phyloP scores from a whole-genome alignment of 495 filamentous ascomycete genomes.

The Friedmanniomyces endolithicus region DNA sequence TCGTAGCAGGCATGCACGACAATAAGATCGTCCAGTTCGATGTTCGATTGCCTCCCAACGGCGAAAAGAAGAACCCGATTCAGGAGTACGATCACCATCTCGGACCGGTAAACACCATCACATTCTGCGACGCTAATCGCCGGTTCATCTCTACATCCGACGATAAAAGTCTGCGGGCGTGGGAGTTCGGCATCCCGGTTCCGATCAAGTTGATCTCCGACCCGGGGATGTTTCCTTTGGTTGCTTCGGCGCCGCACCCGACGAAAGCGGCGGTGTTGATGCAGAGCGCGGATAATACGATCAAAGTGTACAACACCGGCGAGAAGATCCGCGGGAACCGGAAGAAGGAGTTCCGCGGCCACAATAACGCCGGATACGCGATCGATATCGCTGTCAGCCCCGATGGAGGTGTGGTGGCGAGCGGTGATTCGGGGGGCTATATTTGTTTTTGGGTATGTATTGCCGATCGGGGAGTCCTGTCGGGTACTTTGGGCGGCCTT shows the following conservation, averaged over 20 bases:
- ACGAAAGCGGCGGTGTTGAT: constrained; percentile 86
- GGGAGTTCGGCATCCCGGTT: constrained; percentile 95
- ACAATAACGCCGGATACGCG: constrained; percentile 89
- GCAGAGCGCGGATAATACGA: constrained; percentile 88
- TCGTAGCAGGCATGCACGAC: constrained; percentile 91
- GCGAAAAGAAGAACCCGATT: constrained; percentile 38
- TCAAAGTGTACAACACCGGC: constrained; percentile 82
- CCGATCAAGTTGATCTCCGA: constrained; percentile 85
- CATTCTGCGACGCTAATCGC: constrained; percentile 85
- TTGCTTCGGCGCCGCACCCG: constrained; percentile 67
- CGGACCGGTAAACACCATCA: constrained; percentile 93
- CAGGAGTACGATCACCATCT: constrained; percentile 99
- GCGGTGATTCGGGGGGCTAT: constrained; percentile 74
- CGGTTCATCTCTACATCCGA: constrained; percentile 97
- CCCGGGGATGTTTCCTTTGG: constrained; percentile 91
- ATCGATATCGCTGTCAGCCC: constrained; percentile 81
- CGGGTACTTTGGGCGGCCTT: too few relatives aligned
- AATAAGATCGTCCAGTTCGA: constrained; percentile 99
- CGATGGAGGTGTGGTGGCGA: constrained; percentile 76
- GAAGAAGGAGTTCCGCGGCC: constrained; percentile 90
- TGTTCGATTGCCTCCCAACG: constrained; percentile 38
- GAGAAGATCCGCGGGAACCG: constrained; percentile 96
- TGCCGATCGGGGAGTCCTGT: background rate
- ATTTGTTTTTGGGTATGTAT: constrained; percentile 69
- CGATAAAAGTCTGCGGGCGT: constrained; percentile 87